Conservation (phyloP, 73 alveolate genomes). For the Tetrahymena thermophila region DNA sequence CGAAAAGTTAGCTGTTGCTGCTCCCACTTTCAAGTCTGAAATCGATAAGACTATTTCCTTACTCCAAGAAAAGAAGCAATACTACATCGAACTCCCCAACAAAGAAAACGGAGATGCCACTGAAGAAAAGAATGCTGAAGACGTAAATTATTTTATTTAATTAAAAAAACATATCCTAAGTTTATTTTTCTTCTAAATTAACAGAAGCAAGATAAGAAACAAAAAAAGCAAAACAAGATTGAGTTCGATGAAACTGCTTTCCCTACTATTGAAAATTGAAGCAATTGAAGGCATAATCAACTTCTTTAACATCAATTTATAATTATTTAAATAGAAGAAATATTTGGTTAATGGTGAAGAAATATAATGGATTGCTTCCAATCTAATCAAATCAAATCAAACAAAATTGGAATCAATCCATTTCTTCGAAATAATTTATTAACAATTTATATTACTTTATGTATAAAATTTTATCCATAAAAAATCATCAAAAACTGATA, state of each 20-base stretch:
- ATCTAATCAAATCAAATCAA: neutral
- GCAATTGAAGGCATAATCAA: neutral
- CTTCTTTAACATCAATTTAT: neutral
- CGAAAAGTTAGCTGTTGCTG: neutral
- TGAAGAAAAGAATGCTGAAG: neutral
- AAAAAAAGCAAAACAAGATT: neutral
- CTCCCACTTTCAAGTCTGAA: neutral
- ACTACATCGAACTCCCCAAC: neutral
- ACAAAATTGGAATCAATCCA: neutral
- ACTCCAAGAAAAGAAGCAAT: neutral
- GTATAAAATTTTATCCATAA: neutral
- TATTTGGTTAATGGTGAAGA: neutral
- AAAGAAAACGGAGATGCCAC: neutral
- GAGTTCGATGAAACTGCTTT: neutral
- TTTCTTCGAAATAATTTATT: neutral
- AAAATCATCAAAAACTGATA: neutral
- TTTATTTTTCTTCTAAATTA: neutral
- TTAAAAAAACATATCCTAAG: neutral
- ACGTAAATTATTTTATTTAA: neutral
- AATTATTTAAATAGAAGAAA: neutral
- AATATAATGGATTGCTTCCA: neutral
- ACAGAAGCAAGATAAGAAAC: neutral
- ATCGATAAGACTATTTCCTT: neutral
- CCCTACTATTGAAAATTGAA: neutral
- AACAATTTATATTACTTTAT: neutral